phyloP scores from a whole-genome alignment of 1,139 yeast genomes.

The Candida albicans region DNA sequence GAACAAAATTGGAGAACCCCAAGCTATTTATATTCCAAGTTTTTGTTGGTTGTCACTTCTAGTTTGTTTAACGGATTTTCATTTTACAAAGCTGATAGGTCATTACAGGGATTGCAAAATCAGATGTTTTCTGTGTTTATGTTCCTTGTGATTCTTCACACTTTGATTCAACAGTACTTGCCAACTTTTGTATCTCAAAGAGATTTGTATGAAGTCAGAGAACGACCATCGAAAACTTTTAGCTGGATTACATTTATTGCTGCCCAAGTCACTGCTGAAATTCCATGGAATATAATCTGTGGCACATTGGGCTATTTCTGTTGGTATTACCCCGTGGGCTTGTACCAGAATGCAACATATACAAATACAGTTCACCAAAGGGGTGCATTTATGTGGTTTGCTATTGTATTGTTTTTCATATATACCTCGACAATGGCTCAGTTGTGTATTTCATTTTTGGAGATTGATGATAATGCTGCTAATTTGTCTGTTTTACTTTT shows the following conservation, averaged over 20 bases:
- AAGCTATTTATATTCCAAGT: slow-evolving; percentile 37
- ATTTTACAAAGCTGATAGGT: slow-evolving; percentile 31
- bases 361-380: slow-evolving; percentile 25
- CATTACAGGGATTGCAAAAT: slow-evolving; percentile 43
- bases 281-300: slow-evolving; percentile 69
- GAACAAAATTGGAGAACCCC: slow-evolving; percentile 47
- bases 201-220: slow-evolving; percentile 35
- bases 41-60: slow-evolving; percentile 34
- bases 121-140: slow-evolving; percentile 56
- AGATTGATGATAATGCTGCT: slow-evolving; percentile 40
- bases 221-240: slow-evolving; percentile 29
- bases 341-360: slow-evolving; percentile 52
- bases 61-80: slow-evolving; percentile 49
- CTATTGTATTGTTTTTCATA: slow-evolving; percentile 36
- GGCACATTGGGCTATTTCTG: slow-evolving; percentile 64
- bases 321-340: slow-evolving; percentile 45
- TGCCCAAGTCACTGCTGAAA: slow-evolving; percentile 67
- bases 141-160: slow-evolving; percentile 43
- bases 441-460: slow-evolving; percentile 36
- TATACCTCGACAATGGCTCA: slow-evolving; percentile 39
- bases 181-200: slow-evolving; percentile 33
- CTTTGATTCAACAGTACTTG: slow-evolving; percentile 54
- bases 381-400: slow-evolving; percentile 47
- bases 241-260: slow-evolving; percentile 37
- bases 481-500: slow-evolving; percentile 23